Percentiles rank a stretch among this genome's conserved stretches.
Conservation (phyloP, 2,329 filamentous ascomycete species). For the Alternaria triticimaculans region DNA sequence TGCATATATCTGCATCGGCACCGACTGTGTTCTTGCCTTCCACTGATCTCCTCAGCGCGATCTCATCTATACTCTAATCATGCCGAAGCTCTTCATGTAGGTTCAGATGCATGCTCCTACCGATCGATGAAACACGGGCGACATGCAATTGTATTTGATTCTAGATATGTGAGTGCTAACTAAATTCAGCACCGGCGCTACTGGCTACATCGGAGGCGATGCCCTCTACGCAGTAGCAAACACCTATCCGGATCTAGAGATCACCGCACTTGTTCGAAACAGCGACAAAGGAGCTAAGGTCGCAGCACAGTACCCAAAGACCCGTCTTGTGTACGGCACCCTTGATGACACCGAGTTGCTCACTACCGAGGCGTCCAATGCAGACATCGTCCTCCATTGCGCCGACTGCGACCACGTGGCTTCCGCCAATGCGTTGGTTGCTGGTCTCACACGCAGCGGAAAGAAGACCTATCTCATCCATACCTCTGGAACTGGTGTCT, state of each 20-base stretch:
- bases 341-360: slow-evolving; percentile 38
- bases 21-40: background rate
- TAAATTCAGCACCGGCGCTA: slow-evolving; percentile 35
- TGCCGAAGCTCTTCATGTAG: slow-evolving; percentile 41
- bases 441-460: slow-evolving; percentile 51
- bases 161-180: background rate
- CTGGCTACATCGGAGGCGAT: slow-evolving; percentile 45
- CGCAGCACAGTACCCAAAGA: slow-evolving; percentile 54
- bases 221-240: slow-evolving; percentile 46
- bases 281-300: slow-evolving; percentile 57
- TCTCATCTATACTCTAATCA: slow-evolving; percentile 4
- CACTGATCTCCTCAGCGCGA: background rate
- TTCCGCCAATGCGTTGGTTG: slow-evolving; percentile 33
- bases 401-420: slow-evolving; percentile 38
- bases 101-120: background rate
- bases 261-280: slow-evolving; percentile 59
- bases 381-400: slow-evolving; percentile 47
- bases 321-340: slow-evolving; percentile 60
- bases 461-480: slow-evolving; percentile 60
- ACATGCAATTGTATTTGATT: background rate
- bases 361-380: slow-evolving; percentile 34
- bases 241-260: slow-evolving; percentile 57
- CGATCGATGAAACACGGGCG: background rate
- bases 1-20: background rate
- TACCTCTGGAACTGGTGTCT: slow-evolving; percentile 63